Evolutionary conservation across 371 early-diverging fungal genomes (phyloP).

Genomic region (Mucor piriformis): DNA sequence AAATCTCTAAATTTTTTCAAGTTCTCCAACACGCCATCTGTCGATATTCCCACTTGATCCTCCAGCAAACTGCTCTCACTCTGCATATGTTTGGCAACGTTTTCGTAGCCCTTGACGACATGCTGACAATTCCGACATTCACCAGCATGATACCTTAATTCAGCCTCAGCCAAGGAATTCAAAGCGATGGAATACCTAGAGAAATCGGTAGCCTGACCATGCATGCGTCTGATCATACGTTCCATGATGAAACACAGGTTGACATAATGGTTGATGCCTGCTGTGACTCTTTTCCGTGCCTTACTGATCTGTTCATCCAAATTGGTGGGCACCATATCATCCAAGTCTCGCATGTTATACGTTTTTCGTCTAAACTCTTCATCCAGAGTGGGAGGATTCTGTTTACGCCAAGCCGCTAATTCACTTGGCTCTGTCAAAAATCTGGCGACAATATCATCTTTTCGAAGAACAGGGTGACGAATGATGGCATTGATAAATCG

Average conservation of each 20-base stretch:
- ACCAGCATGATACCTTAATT: slow-evolving; percentile 61
- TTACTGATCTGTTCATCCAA: slow-evolving; percentile 58
- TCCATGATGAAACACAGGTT: slow-evolving; percentile 71
- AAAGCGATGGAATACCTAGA: slow-evolving; percentile 59
- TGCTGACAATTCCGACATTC: slow-evolving; percentile 65
- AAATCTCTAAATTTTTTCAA: slow-evolving; percentile 73
- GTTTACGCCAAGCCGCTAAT: slow-evolving; percentile 57
- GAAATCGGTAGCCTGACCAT: slow-evolving; percentile 64
- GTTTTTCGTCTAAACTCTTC: slow-evolving; percentile 56
- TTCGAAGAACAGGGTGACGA: slow-evolving; percentile 73
- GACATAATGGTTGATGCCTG: slow-evolving; percentile 61
- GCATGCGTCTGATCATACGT: slow-evolving; percentile 64
- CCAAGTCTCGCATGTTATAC: slow-evolving; percentile 32
- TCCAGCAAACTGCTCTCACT: slow-evolving; percentile 55
- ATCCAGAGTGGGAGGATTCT: slow-evolving; percentile 49
- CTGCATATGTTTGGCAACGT: slow-evolving; percentile 64
- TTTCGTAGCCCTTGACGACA: slow-evolving; percentile 61
- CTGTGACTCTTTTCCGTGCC: slow-evolving; percentile 54
- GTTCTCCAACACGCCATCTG: slow-evolving; percentile 65
- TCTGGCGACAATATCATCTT: slow-evolving; percentile 64
- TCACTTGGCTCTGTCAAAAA: slow-evolving; percentile 74
- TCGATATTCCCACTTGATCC: slow-evolving; percentile 49
- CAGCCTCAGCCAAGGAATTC: slow-evolving; percentile 63
- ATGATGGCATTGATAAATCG: slow-evolving; percentile 79
- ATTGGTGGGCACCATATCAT: slow-evolving; percentile 45